A percentile compares a stretch with the other conserved stretches of the same genome.
These are phyloP conservation scores for Nitzschia sp. DNA, from an alignment of 108 stramenopile genomes.

Conservation along the genomic window DNA sequence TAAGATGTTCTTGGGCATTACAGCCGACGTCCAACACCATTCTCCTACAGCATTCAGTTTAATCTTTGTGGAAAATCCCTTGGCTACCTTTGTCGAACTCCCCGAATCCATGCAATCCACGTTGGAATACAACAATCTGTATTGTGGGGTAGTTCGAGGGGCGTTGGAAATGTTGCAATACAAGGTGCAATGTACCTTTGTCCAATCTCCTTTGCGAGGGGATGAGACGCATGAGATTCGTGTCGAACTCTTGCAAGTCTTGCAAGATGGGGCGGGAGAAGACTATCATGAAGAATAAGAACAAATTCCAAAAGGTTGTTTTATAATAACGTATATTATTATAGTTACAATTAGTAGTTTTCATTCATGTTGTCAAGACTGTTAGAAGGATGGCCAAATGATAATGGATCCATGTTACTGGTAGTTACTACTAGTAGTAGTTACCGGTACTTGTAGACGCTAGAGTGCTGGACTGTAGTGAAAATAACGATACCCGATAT, in stretches of 20 bases:
- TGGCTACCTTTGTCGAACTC: constrained; percentile 91
- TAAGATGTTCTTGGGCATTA: constrained; percentile 93
- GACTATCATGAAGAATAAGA: constrained; percentile 82
- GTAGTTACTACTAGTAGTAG: no score
- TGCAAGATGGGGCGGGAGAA: constrained; percentile 83
- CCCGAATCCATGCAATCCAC: constrained; percentile 50
- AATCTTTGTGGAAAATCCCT: constrained; percentile 87
- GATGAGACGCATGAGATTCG: constrained; percentile 92
- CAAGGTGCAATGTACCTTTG: constrained; percentile 77
- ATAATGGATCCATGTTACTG: no score
- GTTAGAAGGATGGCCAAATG: no score
- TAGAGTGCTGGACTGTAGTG: no score
- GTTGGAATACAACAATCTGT: constrained; percentile 86
- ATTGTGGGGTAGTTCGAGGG: constrained; percentile 91
- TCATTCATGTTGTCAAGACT: no score
- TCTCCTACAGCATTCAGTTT: constrained; percentile 74
- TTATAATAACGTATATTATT: no score
- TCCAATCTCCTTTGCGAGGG: constrained; percentile 77
- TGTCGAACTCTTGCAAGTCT: constrained; percentile 77
- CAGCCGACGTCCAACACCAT: constrained; percentile 73
- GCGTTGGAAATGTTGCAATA: constrained; percentile 91
- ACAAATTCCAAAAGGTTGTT: not conserved
- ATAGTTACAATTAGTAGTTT: no score
- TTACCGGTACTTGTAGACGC: no score
- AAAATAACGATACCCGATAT: no score